Conservation (phyloP, 2,329 filamentous ascomycete species). For the Claviceps arundinis region DNA sequence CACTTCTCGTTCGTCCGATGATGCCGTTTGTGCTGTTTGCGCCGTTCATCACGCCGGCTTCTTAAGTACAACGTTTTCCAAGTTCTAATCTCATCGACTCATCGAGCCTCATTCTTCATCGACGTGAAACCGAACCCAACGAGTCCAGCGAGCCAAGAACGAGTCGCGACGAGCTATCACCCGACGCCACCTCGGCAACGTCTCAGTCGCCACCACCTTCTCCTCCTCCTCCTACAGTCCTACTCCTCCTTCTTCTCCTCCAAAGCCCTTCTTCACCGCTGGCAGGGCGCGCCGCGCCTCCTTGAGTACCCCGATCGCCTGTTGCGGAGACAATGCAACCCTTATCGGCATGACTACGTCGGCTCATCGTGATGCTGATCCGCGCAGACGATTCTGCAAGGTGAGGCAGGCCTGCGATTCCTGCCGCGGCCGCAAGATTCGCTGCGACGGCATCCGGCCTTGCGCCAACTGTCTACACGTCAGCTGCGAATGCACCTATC, state of each 20-base stretch:
- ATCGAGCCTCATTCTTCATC: neutral
- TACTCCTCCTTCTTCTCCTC: neutral
- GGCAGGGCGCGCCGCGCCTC: no score
- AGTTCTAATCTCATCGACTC: neutral
- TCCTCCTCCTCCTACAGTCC: neutral
- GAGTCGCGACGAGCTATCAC: neutral
- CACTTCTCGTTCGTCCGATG: conserved; percentile 2
- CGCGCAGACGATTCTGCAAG: conserved; percentile 8
- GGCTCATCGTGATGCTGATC: neutral
- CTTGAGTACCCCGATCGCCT: neutral
- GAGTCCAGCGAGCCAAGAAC: no score
- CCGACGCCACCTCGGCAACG: neutral
- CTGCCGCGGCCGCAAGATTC: conserved; percentile 17
- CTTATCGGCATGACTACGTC: conserved; percentile 1
- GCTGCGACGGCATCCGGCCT: conserved; percentile 15
- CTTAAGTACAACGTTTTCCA: neutral
- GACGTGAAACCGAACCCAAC: neutral
- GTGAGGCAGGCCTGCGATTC: conserved; percentile 18
- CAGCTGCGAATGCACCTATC: conserved; percentile 14
- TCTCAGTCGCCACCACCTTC: neutral
- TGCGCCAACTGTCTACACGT: conserved; percentile 15
- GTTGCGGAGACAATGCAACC: conserved; percentile 2
- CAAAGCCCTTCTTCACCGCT: neutral
- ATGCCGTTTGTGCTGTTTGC: neutral
- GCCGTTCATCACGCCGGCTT: neutral